Conservation (phyloP, 1,284 basidiomycete species). For the Pseudozyma pruni region DNA sequence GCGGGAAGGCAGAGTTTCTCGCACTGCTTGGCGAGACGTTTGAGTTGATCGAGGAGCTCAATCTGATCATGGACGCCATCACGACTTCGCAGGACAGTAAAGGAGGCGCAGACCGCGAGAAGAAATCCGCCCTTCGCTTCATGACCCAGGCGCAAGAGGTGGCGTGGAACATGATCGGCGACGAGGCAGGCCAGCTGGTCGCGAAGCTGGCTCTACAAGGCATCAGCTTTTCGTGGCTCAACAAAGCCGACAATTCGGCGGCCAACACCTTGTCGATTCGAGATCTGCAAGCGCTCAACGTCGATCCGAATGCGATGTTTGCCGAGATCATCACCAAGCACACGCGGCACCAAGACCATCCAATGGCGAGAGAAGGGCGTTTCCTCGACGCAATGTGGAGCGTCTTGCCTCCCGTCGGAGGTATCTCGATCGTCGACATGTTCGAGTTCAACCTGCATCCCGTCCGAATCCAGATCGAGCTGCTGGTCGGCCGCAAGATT, state of each 20-base stretch:
- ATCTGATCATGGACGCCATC: conserved; percentile 88
- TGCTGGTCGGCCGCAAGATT: conserved; percentile 82
- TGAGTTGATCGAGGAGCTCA: conserved; percentile 81
- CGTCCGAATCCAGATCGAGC: conserved; percentile 77
- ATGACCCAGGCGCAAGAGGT: conserved; percentile 86
- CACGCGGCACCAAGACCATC: conserved; percentile 38
- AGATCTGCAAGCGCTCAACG: conserved; percentile 85
- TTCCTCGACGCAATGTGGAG: conserved; percentile 62
- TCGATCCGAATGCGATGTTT: conserved; percentile 83
- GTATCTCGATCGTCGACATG: conserved; percentile 87
- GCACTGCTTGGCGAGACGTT: conserved; percentile 79
- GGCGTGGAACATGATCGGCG: conserved; percentile 92
- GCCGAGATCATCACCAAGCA: conserved; percentile 85
- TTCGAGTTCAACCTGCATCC: conserved; percentile 88
- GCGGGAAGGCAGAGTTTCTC: conserved; percentile 74
- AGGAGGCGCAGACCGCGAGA: conserved; percentile 73
- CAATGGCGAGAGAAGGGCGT: conserved; percentile 58
- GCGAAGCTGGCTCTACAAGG: conserved; percentile 86
- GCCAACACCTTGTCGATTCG: conserved; percentile 81
- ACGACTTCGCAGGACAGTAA: conserved; percentile 75
- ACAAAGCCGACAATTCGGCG: conserved; percentile 87
- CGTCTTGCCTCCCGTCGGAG: conserved; percentile 78
- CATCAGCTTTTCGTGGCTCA: conserved; percentile 85
- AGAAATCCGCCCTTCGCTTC: conserved; percentile 81
- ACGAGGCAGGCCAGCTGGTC: conserved; percentile 76